Evolutionary conservation across 2,329 filamentous ascomycete genomes (phyloP).

Genomic region (Alternaria postmessia): DNA sequence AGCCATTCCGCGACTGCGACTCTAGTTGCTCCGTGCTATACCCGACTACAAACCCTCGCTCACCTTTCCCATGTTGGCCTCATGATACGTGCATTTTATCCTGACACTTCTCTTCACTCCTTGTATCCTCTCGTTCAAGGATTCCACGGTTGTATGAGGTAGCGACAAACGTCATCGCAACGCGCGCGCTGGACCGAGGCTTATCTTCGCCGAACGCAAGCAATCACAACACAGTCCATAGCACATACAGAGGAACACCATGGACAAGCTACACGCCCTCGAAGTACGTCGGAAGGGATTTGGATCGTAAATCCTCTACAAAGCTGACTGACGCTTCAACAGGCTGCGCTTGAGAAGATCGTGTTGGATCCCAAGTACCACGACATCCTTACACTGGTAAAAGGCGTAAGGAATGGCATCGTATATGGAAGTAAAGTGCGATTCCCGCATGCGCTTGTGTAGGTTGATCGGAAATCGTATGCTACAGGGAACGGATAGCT

Average conservation of each 20-base stretch:
- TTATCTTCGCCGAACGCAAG: constrained; percentile 14
- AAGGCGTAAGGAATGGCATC: constrained; percentile 94
- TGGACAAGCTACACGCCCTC: constrained; percentile 47
- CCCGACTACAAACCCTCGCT: constrained; percentile 21
- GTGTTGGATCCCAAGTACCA: constrained; percentile 85
- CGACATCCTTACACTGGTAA: constrained; percentile 83
- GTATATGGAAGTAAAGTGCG: constrained; percentile 98
- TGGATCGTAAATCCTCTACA: neutral
- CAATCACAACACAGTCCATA: neutral
- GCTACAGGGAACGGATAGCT: neutral
- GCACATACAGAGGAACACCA: constrained; percentile 18
- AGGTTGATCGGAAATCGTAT: constrained; percentile 32
- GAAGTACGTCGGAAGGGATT: constrained; percentile 29
- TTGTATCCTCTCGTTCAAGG: neutral
- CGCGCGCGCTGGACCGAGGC: constrained; percentile 37
- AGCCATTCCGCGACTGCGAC: constrained; percentile 26
- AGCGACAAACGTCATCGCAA: constrained; percentile 28
- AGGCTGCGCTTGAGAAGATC: constrained; percentile 77
- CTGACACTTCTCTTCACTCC: neutral
- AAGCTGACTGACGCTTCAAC: constrained; percentile 16
- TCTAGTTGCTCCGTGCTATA: constrained; percentile 17
- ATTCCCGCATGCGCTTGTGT: constrained; percentile 96
- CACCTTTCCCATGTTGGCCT: constrained; percentile 16
- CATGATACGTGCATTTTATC: constrained; percentile 9
- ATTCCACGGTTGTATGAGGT: constrained; percentile 5